Evolutionary conservation across 140 eudicot genomes (phyloP), one percentile per base, ranked within the genome.

Genomic region (Flaveria floridana): DNA sequence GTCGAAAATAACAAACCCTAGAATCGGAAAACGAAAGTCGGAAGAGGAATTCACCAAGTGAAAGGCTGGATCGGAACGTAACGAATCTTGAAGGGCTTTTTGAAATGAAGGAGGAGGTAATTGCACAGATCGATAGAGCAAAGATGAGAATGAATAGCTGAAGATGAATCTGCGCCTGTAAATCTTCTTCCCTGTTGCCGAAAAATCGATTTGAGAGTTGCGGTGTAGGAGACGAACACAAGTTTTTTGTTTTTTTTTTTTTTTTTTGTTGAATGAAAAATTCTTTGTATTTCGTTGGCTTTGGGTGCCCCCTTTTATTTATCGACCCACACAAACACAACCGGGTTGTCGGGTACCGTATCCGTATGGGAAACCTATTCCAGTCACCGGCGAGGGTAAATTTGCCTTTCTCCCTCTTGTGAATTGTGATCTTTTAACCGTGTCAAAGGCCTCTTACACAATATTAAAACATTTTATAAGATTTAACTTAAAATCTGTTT

Each of bases 151-250:
- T 7, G 23, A 71, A 62, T 23, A 62, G 23, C 23, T 59, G 50
- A 37, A 19, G 66, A 63, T 42, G 68, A 71, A 71, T 78, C 66
- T 78, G 50, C 50, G 66, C 76, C 56, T 50, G 48, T 46, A 66
- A 66, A 76, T 76, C 67, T 51, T 50, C 42, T 51, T 61, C 20
- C 48, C 46, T 70, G 65, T 57, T 50, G 11, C 21, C 18, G 28
- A 53, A 63, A 71, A 71, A 78, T 71, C 63, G 82, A 51, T 78
- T 78, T 78, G 82, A 79, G 82, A 79, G 82, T 79, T 79, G 74
- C 82, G 82, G 82, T 79, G 82, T 62, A 72, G 82, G 82, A 79
- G 82, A 79, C 73, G 82, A 78, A 79, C 78, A 79, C 71, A 72
- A 72, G 16, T 8, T 57, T 46, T 46, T 42, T 42, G 8, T 7